Percentiles rank a stretch among this genome's conserved stretches.
These are phyloP conservation scores for Myxozyma neotropica DNA, from an alignment of 805 yeast genomes.

Conservation along the genomic window DNA sequence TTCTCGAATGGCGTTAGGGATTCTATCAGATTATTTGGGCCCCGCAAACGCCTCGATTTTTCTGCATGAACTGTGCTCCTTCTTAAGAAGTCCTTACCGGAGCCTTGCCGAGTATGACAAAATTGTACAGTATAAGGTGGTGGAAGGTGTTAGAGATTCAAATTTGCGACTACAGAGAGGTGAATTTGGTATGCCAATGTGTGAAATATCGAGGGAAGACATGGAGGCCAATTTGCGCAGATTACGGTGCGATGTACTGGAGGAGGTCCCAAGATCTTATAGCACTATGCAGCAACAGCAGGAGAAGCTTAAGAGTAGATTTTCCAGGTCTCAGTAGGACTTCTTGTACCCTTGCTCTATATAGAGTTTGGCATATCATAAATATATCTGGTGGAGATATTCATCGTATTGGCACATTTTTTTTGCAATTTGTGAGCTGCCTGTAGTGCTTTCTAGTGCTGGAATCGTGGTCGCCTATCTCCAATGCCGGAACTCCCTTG, in stretches of 20 bases:
- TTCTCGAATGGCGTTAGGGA: neutral
- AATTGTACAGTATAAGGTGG: conserved; percentile 18
- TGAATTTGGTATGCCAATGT: conserved; percentile 11
- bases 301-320: neutral
- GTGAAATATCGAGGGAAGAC: conserved; percentile 4
- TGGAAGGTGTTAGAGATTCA: neutral
- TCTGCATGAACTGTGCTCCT: conserved; percentile 23
- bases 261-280: conserved; percentile 22
- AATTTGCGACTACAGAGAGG: conserved; percentile 1
- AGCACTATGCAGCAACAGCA: neutral
- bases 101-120: conserved; percentile 25
- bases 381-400: too few species aligned
- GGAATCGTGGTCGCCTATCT: neutral
- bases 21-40: conserved; percentile 25
- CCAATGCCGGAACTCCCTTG: neutral
- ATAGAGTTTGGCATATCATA: neutral
- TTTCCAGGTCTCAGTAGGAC: neutral
- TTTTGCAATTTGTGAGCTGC: neutral
- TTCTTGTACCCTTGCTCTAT: neutral
- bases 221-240: conserved; percentile 1
- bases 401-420: neutral
- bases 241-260: conserved; percentile 9
- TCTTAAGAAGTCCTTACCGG: conserved; percentile 22
- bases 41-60: conserved; percentile 10
- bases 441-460: too few species aligned